Base-by-base conservation (phyloP, 805 yeast species). In the Hanseniaspora pseudoguilliermondii region DNA sequence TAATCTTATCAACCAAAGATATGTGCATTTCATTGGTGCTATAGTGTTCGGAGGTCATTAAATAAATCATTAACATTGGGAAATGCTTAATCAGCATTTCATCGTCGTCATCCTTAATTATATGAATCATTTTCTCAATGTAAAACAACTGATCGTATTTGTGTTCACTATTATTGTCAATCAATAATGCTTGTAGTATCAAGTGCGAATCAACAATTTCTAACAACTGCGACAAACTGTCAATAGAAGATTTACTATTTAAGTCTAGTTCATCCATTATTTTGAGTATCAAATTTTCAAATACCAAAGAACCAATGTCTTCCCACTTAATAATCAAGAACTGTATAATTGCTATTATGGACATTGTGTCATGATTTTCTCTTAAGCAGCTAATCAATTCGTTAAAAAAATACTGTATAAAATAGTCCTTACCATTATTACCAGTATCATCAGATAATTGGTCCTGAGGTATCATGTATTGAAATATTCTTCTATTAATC, bases 281-380 rank as follows among this genome's bases (percentile, higher is more conserved):
- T 0, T 95, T 91, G 0, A 79, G 69, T 47, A 93, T 78, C 8
- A 90, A 66, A 27, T 72, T 68, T 0, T 96, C 95, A 0, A 89
- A 80, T 1, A 91, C 71, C 15, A 77, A 66, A 11, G 82, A 80
- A 13, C 96, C 95, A 43, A 93, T 82, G 16, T 27, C n/a, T 67
- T 93, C 98, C 97, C 97, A 93, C 59, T 88, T 79, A 64, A 93
- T 97, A 82, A 90, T 79, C 3, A 90, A 74, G 0, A 93, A 80
- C 4, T 83, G 70, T 1, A 87, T 75, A 6, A 91, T 82, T 50
- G 75, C 62, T 81, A 81, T 0, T 85, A 81, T 23, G 73, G 76
- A 1, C 79, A 69, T 34, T 63, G 59, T 7, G 62, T 54, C 54
- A 2, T 84, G 67, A 58, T 78, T 66, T 6, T 73, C 72, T 39